Conservation (phyloP, 2,329 filamentous ascomycete genomes). For the Fusarium torulosum region DNA sequence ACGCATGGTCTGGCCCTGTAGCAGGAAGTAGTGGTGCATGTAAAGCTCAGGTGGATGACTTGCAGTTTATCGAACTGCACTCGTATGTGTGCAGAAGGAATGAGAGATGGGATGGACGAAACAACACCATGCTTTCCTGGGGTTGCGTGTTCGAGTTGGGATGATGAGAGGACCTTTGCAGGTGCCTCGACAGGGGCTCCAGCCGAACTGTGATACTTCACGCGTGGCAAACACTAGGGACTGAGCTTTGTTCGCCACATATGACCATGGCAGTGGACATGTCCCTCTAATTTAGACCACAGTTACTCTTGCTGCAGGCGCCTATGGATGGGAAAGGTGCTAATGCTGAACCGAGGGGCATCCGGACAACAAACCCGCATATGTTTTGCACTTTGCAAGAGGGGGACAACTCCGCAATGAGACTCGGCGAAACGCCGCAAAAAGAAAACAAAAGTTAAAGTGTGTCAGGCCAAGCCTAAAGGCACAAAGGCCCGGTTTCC, state of each 20-base stretch:
- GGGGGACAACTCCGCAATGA: conserved; percentile 11
- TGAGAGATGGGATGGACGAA: conserved; percentile 38
- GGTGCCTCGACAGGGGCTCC: conserved; percentile 31
- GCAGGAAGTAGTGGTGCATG: conserved; percentile 28
- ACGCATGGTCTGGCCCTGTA: conserved; percentile 12
- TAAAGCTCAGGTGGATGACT: conserved; percentile 19
- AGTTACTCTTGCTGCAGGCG: conserved; percentile 5
- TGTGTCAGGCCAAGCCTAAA: conserved; percentile 30
- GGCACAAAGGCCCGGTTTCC: conserved; percentile 18
- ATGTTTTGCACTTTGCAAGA: conserved; percentile 14
- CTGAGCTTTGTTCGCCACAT: conserved; percentile 24
- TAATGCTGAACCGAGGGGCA: conserved; percentile 28
- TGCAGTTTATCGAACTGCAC: conserved; percentile 12
- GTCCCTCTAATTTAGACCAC: conserved; percentile 22
- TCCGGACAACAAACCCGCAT: conserved; percentile 20
- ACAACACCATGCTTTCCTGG: conserved; percentile 35
- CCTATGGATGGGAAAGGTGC: conserved; percentile 21
- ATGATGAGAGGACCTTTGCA: conserved; percentile 43
- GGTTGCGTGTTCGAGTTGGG: conserved; percentile 30
- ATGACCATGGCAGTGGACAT: conserved; percentile 1
- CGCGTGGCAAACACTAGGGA: conserved; percentile 13
- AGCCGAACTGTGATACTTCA: conserved; percentile 23
- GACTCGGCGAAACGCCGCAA: conserved; percentile 24
- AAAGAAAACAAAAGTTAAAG: conserved; percentile 12
- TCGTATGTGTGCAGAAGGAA: conserved; percentile 20